phyloP scores from a whole-genome alignment of 2,329 filamentous ascomycete genomes.

The Aspergillus pseudonomiae region DNA sequence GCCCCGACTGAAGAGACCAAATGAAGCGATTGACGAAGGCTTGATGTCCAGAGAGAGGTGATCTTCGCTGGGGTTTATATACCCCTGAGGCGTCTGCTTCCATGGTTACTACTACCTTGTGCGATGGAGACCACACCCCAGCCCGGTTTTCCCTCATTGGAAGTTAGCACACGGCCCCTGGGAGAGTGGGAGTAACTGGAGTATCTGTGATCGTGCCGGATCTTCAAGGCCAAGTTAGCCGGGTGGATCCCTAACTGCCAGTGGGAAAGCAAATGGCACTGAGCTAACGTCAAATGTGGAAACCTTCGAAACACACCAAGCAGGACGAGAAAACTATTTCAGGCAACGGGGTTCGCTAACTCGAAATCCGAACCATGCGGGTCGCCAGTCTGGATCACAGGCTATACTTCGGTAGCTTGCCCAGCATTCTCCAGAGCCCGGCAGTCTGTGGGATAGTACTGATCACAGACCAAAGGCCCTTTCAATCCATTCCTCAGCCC shows the following conservation, averaged over 20 bases:
- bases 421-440: constrained; percentile 2
- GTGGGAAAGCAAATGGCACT: constrained; percentile 17
- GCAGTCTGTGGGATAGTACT: constrained; percentile 4
- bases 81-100: constrained; percentile 31
- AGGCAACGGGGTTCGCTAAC: constrained; percentile 22
- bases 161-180: constrained; percentile 10
- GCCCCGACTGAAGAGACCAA: constrained; percentile 20
- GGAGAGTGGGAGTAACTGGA: constrained; percentile 10
- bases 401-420: constrained; percentile 4
- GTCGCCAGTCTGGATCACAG: constrained; percentile 7
- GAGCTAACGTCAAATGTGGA: constrained; percentile 23
- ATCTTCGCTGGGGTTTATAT: constrained; percentile 37
- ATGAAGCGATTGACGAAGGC: constrained; percentile 28
- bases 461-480: constrained; percentile 1
- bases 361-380: constrained; percentile 19
- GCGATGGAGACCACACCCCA: constrained; percentile 18
- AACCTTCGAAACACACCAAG: constrained; percentile 26
- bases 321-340: constrained; percentile 27
- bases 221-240: constrained; percentile 25
- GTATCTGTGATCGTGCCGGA: constrained; percentile 24
- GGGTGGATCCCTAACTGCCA: constrained; percentile 25
- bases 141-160: constrained; percentile 19
- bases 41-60: constrained; percentile 26
- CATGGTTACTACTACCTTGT: constrained; percentile 12
- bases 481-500: background rate